phyloP scores from a whole-genome alignment of 805 yeast genomes.

The Metschnikowia baotianmanensis region DNA sequence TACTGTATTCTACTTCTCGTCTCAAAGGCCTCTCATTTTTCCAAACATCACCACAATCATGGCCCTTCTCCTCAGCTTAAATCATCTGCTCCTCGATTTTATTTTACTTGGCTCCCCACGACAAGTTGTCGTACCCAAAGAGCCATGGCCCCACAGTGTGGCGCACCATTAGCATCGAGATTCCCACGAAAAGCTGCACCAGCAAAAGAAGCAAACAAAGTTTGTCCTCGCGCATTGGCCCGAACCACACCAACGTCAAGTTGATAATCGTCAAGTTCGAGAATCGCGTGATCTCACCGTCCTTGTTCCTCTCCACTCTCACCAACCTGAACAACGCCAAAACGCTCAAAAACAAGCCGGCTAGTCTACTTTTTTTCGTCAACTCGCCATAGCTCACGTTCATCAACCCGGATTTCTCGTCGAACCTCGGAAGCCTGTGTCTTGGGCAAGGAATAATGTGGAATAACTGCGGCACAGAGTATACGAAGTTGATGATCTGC shows the following conservation, averaged over 20 bases:
- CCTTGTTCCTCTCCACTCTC: constrained; percentile 25
- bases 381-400: constrained; percentile 54
- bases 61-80: too few species aligned
- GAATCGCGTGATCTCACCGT: constrained; percentile 39
- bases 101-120: constrained; percentile 36
- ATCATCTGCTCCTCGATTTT: not conserved
- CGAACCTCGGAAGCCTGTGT: constrained; percentile 84
- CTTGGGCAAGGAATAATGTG: constrained; percentile 90
- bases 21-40: too few species aligned
- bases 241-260: constrained; percentile 76
- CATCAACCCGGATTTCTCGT: constrained; percentile 64
- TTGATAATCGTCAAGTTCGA: constrained; percentile 90
- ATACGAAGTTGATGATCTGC: constrained; percentile 85
- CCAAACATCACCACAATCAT: too few species aligned
- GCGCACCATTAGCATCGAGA: constrained; percentile 64
- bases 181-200: constrained; percentile 65
- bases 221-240: constrained; percentile 84
- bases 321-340: constrained; percentile 53
- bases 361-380: constrained; percentile 25
- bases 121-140: constrained; percentile 84
- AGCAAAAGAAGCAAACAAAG: constrained; percentile 60
- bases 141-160: constrained; percentile 83
- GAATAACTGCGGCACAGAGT: constrained; percentile 90
- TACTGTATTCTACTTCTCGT: too few species aligned
- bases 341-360: constrained; percentile 34